Conservation (phyloP, 495 filamentous ascomycete species). For the Xylaria intraflava region DNA sequence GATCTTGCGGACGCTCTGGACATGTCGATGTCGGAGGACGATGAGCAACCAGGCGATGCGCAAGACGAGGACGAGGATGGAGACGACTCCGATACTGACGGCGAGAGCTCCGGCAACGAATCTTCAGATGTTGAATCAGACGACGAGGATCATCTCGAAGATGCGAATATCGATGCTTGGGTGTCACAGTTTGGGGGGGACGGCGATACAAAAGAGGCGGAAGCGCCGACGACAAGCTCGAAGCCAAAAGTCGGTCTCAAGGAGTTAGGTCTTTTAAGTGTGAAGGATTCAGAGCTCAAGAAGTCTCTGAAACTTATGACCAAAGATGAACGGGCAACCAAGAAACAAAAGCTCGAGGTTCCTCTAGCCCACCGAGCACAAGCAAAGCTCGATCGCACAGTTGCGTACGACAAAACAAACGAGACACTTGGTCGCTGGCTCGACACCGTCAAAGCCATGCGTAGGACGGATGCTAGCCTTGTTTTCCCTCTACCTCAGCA, state of each 20-base stretch:
- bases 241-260: slow-evolving; percentile 71
- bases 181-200: slow-evolving; percentile 58
- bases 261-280: slow-evolving; percentile 63
- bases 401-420: slow-evolving; percentile 85
- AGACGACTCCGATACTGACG: slow-evolving; percentile 38
- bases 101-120: slow-evolving; percentile 39
- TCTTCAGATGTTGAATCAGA: slow-evolving; percentile 38
- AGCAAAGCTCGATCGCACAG: slow-evolving; percentile 75
- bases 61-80: slow-evolving; percentile 39
- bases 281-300: slow-evolving; percentile 69
- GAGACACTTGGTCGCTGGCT: slow-evolving; percentile 85
- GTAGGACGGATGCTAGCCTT: slow-evolving; percentile 75
- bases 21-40: slow-evolving; percentile 48
- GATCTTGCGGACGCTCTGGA: slow-evolving; percentile 79
- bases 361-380: slow-evolving; percentile 87
- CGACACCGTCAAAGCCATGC: slow-evolving; percentile 90
- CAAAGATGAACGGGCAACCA: slow-evolving; percentile 45
- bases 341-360: slow-evolving; percentile 67
- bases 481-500: slow-evolving; percentile 83
- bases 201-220: slow-evolving; percentile 28
- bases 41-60: slow-evolving; percentile 34
- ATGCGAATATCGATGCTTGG: slow-evolving; percentile 52
- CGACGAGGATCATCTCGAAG: slow-evolving; percentile 50
- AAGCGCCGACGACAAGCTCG: slow-evolving; percentile 29
- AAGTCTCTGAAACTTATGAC: slow-evolving; percentile 67